phyloP scores from a whole-genome alignment of 2,329 filamentous ascomycete species.

The Didymosphaeria variabile region DNA sequence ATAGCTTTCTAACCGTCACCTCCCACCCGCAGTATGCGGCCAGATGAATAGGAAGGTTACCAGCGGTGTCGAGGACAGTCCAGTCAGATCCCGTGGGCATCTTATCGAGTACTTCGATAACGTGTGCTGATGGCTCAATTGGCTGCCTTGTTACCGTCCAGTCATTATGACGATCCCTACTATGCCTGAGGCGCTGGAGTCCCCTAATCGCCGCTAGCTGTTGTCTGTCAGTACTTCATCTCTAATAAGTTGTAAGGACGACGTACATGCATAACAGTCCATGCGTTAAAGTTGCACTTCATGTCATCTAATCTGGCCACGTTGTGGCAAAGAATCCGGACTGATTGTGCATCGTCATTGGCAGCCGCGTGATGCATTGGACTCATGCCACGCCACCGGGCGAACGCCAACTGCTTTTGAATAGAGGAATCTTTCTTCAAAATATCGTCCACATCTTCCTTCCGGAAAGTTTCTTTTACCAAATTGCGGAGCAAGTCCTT shows the following conservation, averaged over 20 bases:
- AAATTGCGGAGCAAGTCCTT: neutral
- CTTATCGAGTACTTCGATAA: neutral
- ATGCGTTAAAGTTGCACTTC: neutral
- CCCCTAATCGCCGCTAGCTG: neutral
- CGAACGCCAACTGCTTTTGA: neutral
- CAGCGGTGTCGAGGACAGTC: neutral
- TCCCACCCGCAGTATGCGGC: neutral
- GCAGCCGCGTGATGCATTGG: neutral
- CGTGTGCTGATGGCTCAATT: neutral
- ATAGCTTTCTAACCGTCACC: neutral
- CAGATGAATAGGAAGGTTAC: slow-evolving; percentile 1
- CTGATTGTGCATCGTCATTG: neutral
- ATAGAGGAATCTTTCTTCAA: neutral
- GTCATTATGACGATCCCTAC: neutral
- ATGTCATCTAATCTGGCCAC: neutral
- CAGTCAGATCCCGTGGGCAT: neutral
- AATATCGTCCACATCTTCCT: neutral
- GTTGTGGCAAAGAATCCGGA: neutral
- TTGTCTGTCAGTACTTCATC: neutral
- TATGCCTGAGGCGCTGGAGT: neutral
- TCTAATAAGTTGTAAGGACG: neutral
- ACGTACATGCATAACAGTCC: neutral
- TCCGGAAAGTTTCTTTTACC: neutral
- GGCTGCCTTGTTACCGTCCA: slow-evolving; percentile 1
- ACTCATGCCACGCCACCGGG: neutral